Base-by-base conservation (phyloP, 768 basidiomycete species). In the Lepiota subincarnata region DNA sequence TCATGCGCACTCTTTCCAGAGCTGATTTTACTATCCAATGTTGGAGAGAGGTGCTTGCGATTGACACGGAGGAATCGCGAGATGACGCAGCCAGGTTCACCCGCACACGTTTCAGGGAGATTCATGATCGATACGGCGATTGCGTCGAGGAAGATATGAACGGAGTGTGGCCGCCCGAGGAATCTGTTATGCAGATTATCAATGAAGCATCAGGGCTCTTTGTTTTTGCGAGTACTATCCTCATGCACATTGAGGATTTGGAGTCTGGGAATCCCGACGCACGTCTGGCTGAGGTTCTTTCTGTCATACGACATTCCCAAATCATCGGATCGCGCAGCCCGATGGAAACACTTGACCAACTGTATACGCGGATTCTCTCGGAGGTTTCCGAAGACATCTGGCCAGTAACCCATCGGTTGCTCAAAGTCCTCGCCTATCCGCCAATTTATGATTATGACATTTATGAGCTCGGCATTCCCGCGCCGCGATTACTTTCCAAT, bases 231-330 rank as follows among this genome's bases (percentile, higher is more conserved):
- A 50, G 57, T 18, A 53, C 42, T 0, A 57, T 50, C 7, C 22
- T 58, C 6, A 24, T 35, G 24, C 57, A 48, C n/a, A 41, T 60
- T 6, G 39, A 37, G 58, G 62, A 62, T 55, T 36, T 24, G 8
- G 24, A 11, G 4, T n/a, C 31, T 18, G 26, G 14, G 14, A 28
- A 45, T 16, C 44, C 44, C 26, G 24, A 14, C 14, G 26, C 44
- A 6, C 44, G 18, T 12, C 44, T 45, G 18, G 7, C 6, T 6
- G 18, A 14, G 12, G 14, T 45, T 2, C 14, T 45, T n/a, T 4
- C 26, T 14, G 6, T 28, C 44, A 18, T 45, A 6, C 6, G 18
- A 14, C 10, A 6, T 3, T 16, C 14, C 2, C 5, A 12, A 2
- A 28, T n/a, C 13, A n/a, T 14, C 14, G 24, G 24, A 5, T 14